phyloP scores from a whole-genome alignment of 306 rosid genomes.

The Dicorynia guianensis region DNA sequence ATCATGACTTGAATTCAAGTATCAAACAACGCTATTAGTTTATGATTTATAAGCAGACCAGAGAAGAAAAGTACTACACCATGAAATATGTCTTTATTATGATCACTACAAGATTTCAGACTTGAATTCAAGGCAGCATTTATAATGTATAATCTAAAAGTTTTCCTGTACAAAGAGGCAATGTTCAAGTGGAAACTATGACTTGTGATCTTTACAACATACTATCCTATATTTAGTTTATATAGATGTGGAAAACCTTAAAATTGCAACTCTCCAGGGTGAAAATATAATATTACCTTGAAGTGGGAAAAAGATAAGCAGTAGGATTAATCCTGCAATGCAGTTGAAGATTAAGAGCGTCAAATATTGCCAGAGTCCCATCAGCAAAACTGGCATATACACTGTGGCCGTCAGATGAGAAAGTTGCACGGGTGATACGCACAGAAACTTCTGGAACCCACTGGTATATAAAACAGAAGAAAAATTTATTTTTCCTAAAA shows the following conservation, averaged over 20 bases:
- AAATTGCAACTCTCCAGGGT: slow-evolving; percentile 5
- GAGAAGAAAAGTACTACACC: no score
- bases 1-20: background rate
- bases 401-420: slow-evolving; percentile 46
- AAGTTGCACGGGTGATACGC: slow-evolving; percentile 45
- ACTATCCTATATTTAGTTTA: background rate
- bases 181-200: background rate
- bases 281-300: slow-evolving; percentile 52
- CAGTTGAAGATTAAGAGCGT: slow-evolving; percentile 30
- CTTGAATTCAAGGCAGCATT: background rate
- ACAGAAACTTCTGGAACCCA: slow-evolving; percentile 40
- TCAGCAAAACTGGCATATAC: slow-evolving; percentile 49
- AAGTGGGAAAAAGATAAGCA: slow-evolving; percentile 32
- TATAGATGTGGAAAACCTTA: background rate
- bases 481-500: background rate
- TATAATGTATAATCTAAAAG: background rate
- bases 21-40: no score
- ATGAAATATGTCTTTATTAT: no score
- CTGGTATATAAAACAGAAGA: slow-evolving; percentile 22
- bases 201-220: background rate
- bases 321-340: slow-evolving; percentile 36
- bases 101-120: no score
- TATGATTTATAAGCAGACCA: no score
- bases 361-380: slow-evolving; percentile 42
- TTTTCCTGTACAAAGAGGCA: background rate